Conservation (phyloP, 495 filamentous ascomycete species). For the Penicillium cinerascens region DNA sequence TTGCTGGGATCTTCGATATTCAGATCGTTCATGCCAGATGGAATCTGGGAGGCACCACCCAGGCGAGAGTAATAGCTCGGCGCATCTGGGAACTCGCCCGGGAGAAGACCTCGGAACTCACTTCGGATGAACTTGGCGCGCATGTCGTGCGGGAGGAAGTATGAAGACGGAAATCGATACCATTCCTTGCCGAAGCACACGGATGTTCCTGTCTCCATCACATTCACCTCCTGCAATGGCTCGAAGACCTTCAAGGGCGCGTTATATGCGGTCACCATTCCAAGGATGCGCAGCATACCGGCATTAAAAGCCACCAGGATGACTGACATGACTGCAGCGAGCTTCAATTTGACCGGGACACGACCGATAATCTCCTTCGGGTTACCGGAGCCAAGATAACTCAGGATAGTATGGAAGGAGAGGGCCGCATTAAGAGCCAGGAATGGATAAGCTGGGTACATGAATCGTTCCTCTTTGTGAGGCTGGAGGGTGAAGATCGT, state of each 20-base stretch:
- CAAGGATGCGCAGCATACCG: slow-evolving; percentile 69
- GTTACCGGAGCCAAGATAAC: slow-evolving; percentile 65
- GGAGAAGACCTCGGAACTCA: slow-evolving; percentile 84
- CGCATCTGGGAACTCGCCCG: slow-evolving; percentile 82
- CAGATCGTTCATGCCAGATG: slow-evolving; percentile 85
- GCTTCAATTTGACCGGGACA: slow-evolving; percentile 67
- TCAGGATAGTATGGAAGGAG: slow-evolving; percentile 71
- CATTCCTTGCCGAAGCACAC: slow-evolving; percentile 96
- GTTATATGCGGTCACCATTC: slow-evolving; percentile 78
- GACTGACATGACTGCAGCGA: slow-evolving; percentile 54
- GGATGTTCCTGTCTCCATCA: slow-evolving; percentile 55
- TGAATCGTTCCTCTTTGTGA: slow-evolving; percentile 98
- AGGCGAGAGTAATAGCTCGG: slow-evolving; percentile 57
- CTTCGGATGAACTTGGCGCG: slow-evolving; percentile 84
- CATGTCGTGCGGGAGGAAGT: slow-evolving; percentile 76
- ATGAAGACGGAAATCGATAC: slow-evolving; percentile 96
- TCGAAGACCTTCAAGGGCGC: slow-evolving; percentile 79
- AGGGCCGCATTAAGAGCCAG: slow-evolving; percentile 91
- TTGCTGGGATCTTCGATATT: slow-evolving; percentile 85
- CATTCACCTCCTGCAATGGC: slow-evolving; percentile 45
- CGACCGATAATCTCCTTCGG: slow-evolving; percentile 60
- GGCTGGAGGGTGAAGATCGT: slow-evolving; percentile 85
- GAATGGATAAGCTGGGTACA: slow-evolving; percentile 94
- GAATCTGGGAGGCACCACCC: slow-evolving; percentile 74
- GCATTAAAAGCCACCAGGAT: slow-evolving; percentile 56